Conservation (phyloP, 2,329 filamentous ascomycete species). For the Fusarium beomiforme region DNA sequence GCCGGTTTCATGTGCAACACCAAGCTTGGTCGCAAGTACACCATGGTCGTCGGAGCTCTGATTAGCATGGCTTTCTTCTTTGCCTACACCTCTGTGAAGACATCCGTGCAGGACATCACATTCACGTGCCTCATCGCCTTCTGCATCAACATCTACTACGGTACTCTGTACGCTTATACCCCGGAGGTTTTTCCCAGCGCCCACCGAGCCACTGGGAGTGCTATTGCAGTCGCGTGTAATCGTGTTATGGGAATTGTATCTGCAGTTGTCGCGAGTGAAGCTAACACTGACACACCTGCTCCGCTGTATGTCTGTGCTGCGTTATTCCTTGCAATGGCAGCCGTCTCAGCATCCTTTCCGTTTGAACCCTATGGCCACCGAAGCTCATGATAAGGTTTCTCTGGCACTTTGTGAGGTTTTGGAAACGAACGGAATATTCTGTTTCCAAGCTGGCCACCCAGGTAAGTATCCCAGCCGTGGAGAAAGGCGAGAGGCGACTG, state of each 20-base stretch:
- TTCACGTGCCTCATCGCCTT: conserved; percentile 56
- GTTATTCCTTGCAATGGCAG: conserved; percentile 70
- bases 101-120: conserved; percentile 13
- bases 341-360: conserved; percentile 4
- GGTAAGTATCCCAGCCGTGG: neutral
- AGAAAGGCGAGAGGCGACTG: neutral
- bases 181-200: conserved; percentile 72
- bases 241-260: conserved; percentile 79
- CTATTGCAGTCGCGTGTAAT: conserved; percentile 76
- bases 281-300: conserved; percentile 67
- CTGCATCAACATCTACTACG: conserved; percentile 77
- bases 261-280: conserved; percentile 72
- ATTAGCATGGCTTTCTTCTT: conserved; percentile 18
- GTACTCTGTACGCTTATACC: conserved; percentile 72
- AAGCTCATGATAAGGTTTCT: neutral
- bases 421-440: fast-evolving
- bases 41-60: conserved; percentile 15
- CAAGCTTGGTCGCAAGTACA: conserved; percentile 18
- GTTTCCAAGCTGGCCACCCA: neutral
- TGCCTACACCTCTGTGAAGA: conserved; percentile 13
- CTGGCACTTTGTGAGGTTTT: fast-evolving
- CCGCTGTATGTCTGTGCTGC: conserved; percentile 77
- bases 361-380: conserved; percentile 19
- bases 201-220: conserved; percentile 79
- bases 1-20: conserved; percentile 70